phyloP scores from a whole-genome alignment of 169 alveolate species.

The Cryptosporidium tyzzeri region DNA sequence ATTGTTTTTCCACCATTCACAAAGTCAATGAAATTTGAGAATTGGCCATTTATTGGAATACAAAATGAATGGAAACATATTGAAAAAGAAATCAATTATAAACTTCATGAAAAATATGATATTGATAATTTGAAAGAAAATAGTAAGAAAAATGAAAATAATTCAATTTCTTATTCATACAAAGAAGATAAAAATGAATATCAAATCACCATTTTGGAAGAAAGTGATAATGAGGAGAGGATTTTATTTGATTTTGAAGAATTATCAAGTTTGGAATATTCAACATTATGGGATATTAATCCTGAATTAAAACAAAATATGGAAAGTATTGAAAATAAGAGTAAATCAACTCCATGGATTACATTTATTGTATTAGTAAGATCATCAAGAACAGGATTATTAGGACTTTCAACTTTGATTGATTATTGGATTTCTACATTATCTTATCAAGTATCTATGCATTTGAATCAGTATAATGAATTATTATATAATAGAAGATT shows the following conservation, averaged over 20 bases:
- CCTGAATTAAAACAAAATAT: slow-evolving; percentile 32
- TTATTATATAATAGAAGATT: slow-evolving; percentile 57
- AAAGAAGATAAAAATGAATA: not conserved
- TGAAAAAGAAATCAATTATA: slow-evolving; percentile 14
- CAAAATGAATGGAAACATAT: slow-evolving; percentile 39
- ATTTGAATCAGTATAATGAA: slow-evolving; percentile 26
- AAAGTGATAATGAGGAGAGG: not conserved
- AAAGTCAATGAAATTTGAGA: slow-evolving; percentile 48
- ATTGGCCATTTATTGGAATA: slow-evolving; percentile 67
- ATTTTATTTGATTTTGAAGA: slow-evolving; percentile 3
- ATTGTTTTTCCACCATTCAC: slow-evolving; percentile 70
- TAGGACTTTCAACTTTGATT: slow-evolving; percentile 24
- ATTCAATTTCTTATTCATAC: not conserved
- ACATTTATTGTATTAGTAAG: slow-evolving; percentile 58
- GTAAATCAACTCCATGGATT: slow-evolving; percentile 43
- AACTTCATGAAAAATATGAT: slow-evolving; percentile 25
- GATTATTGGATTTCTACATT: slow-evolving; percentile 72
- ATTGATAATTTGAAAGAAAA: not conserved
- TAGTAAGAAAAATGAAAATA: not conserved
- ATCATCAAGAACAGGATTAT: slow-evolving; percentile 25
- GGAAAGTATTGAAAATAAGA: slow-evolving; percentile 38
- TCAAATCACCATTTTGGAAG: not conserved
- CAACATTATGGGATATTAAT: slow-evolving; percentile 48
- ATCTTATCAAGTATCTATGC: slow-evolving; percentile 45
- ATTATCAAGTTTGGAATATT: slow-evolving; percentile 21